Conservation (phyloP, 495 filamentous ascomycete genomes). For the Aspergillus funiculosus region DNA sequence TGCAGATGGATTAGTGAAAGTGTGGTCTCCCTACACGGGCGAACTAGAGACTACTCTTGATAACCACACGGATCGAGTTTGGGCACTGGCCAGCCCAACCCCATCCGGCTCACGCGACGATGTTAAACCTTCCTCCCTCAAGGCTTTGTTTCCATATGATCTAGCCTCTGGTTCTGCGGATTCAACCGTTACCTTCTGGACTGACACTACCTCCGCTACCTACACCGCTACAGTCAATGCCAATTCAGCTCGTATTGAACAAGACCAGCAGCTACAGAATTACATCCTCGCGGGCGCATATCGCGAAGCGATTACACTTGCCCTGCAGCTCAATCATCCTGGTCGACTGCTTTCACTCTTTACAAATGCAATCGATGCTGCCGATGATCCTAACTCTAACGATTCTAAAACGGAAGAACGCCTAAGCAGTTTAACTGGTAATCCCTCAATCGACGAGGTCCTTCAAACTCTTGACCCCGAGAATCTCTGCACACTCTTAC, state of each 20-base stretch:
- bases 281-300: constrained; percentile 80
- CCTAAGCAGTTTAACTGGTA: constrained; percentile 54
- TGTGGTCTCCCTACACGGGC: constrained; percentile 80
- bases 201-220: constrained; percentile 80
- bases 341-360: constrained; percentile 78
- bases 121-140: constrained; percentile 29
- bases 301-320: constrained; percentile 85
- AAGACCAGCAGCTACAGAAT: constrained; percentile 89
- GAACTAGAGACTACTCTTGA: constrained; percentile 85
- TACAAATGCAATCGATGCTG: constrained; percentile 65
- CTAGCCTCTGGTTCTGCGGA: constrained; percentile 88
- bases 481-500: constrained; percentile 73
- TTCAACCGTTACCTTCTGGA: constrained; percentile 89
- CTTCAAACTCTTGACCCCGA: constrained; percentile 70
- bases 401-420: constrained; percentile 21
- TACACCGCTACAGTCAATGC: constrained; percentile 62
- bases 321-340: constrained; percentile 89
- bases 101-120: constrained; percentile 42
- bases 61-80: constrained; percentile 92
- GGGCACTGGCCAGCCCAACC: constrained; percentile 70
- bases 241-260: constrained; percentile 74
- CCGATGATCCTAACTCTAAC: constrained; percentile 31
- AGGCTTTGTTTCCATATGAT: constrained; percentile 43
- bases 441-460: constrained; percentile 77
- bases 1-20: constrained; percentile 92